Conservation (phyloP, 2,329 filamentous ascomycete genomes). For the Capronia americana region DNA sequence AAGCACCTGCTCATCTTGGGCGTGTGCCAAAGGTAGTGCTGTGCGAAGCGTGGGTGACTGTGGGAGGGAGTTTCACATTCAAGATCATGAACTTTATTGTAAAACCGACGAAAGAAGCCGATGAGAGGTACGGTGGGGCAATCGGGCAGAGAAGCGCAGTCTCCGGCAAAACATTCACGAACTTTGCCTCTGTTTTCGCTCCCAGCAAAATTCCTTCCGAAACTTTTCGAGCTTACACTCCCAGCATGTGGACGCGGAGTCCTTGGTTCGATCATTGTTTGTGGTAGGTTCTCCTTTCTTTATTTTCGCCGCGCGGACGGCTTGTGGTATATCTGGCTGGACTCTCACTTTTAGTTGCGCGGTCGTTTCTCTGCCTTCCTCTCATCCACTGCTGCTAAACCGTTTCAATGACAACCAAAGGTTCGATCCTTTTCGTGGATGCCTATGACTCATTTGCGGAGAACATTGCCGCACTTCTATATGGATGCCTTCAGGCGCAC, state of each 20-base stretch:
- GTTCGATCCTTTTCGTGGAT: conserved; percentile 78
- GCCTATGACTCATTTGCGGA: conserved; percentile 97
- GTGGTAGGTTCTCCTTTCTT: conserved; percentile 13
- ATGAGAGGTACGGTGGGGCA: not conserved
- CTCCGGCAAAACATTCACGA: conserved; percentile 17
- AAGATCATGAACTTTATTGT: not conserved
- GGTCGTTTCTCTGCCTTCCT: not conserved
- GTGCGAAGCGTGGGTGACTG: not conserved
- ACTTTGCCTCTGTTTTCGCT: not conserved
- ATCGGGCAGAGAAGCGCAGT: not conserved
- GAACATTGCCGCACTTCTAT: conserved; percentile 85
- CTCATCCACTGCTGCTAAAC: not conserved
- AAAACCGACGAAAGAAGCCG: not conserved
- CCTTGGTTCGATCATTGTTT: not conserved
- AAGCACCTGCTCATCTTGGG: conserved; percentile 28
- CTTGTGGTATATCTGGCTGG: not conserved
- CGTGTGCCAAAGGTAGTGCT: not conserved
- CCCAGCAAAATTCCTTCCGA: not conserved
- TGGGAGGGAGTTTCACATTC: not conserved
- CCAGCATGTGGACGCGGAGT: not conserved
- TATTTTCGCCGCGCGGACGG: not conserved
- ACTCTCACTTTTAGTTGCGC: not conserved
- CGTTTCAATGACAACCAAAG: conserved; percentile 19
- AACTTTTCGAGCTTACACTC: conserved; percentile 6
- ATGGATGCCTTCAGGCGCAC: conserved; percentile 69